A percentile compares a stretch with the other conserved stretches of the same genome.
Evolutionary conservation across 148 eudicot genomes (phyloP).

Genomic region (Limonium bicolor): DNA sequence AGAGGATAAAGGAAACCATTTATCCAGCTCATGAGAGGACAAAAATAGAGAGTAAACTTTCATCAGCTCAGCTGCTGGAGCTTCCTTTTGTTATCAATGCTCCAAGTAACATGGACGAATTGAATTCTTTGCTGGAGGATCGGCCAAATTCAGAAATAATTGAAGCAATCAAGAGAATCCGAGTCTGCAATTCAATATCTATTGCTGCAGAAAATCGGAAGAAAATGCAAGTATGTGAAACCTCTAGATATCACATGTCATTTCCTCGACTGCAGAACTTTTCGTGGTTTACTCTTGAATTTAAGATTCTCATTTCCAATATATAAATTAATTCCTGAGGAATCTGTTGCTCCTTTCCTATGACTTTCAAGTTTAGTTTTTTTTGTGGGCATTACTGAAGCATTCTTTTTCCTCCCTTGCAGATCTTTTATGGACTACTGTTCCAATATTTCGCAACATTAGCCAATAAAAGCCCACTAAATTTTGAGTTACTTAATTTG

Average conservation of each 20-base stretch:
- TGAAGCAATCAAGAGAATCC: slow-evolving; percentile 75
- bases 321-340: no score
- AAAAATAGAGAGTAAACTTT: slow-evolving; percentile 14
- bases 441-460: slow-evolving; percentile 88
- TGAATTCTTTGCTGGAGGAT: slow-evolving; percentile 33
- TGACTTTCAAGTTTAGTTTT: neutral
- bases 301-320: no score
- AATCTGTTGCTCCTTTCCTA: neutral
- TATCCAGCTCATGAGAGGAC: slow-evolving; percentile 9
- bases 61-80: slow-evolving; percentile 23
- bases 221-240: slow-evolving; percentile 70
- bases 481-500: slow-evolving; percentile 54
- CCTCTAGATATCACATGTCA: neutral
- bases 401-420: slow-evolving; percentile 10
- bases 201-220: slow-evolving; percentile 83
- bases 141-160: slow-evolving; percentile 51
- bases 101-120: slow-evolving; percentile 63
- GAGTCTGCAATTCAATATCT: slow-evolving; percentile 57
- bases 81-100: slow-evolving; percentile 84
- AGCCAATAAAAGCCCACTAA: slow-evolving; percentile 62
- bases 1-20: slow-evolving; percentile 13
- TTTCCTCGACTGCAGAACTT: no score
- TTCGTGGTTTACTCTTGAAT: no score
- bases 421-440: slow-evolving; percentile 88
- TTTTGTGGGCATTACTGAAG: neutral